A percentile compares a stretch with the other conserved stretches of the same genome.
phyloP scores from a whole-genome alignment of 2,329 filamentous ascomycete genomes.

The Chrysoporthe austroafricana region DNA sequence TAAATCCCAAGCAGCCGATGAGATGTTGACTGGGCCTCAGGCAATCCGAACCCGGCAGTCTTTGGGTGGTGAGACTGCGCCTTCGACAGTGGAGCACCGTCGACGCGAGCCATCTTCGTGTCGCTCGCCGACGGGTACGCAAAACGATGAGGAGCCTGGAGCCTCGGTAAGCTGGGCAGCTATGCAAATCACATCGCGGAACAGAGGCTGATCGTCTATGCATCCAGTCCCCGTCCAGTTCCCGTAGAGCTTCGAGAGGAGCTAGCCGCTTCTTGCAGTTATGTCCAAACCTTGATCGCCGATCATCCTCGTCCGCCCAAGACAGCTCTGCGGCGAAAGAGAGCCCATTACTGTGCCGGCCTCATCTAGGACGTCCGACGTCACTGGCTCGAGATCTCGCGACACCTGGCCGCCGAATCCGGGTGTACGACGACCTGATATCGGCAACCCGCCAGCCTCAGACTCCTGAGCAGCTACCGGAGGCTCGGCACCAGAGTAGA shows the following conservation, averaged over 20 bases:
- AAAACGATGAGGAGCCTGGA: slow-evolving; percentile 21
- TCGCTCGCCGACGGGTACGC: neutral
- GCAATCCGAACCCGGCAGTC: slow-evolving; percentile 21
- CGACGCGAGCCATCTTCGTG: slow-evolving; percentile 17
- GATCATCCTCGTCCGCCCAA: slow-evolving; percentile 7
- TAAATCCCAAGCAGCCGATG: neutral
- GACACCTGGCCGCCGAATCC: slow-evolving; percentile 36
- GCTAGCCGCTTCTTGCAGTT: slow-evolving; percentile 10
- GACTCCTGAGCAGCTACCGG: slow-evolving; percentile 54
- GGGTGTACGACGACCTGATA: slow-evolving; percentile 52
- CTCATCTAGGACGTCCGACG: slow-evolving; percentile 20
- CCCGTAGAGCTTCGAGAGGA: slow-evolving; percentile 16
- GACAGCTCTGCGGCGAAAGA: slow-evolving; percentile 7
- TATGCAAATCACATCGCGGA: neutral
- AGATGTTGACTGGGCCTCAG: slow-evolving; percentile 17
- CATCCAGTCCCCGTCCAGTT: slow-evolving; percentile 18
- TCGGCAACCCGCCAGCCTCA: slow-evolving; percentile 52
- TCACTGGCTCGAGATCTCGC: slow-evolving; percentile 26
- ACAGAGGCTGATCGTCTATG: neutral
- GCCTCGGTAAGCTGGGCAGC: slow-evolving; percentile 20
- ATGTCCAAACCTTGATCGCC: slow-evolving; percentile 5
- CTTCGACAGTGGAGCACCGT: neutral
- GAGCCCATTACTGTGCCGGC: slow-evolving; percentile 11
- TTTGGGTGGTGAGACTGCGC: slow-evolving; percentile 3
- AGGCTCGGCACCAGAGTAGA: slow-evolving; percentile 51